These are phyloP conservation scores for Naumovozyma castellii DNA, from an alignment of 805 yeast genomes.

Conservation along the genomic window DNA sequence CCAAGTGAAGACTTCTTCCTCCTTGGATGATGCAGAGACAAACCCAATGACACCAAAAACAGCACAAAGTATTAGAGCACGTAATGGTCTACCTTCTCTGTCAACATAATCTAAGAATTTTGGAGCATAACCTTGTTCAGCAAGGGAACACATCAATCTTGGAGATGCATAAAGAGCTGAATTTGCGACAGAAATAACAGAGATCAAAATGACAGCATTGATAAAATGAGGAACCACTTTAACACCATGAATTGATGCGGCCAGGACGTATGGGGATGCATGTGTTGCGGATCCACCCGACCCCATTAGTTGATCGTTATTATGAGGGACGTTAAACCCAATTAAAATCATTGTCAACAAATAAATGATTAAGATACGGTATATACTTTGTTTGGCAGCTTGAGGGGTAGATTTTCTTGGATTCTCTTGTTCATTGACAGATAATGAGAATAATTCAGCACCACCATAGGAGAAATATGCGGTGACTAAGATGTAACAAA, in stretches of 20 bases:
- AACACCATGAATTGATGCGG: constrained; percentile 52
- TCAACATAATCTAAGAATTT: constrained; percentile 42
- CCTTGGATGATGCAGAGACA: constrained; percentile 45
- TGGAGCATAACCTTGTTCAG: constrained; percentile 70
- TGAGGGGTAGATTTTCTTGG: constrained; percentile 51
- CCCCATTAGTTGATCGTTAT: constrained; percentile 41
- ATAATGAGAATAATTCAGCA: constrained; percentile 55
- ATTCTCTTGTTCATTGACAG: constrained; percentile 58
- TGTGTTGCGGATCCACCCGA: constrained; percentile 41
- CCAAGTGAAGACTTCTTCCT: constrained; percentile 51
- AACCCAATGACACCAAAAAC: constrained; percentile 52
- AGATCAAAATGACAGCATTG: constrained; percentile 63
- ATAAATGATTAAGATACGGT: constrained; percentile 54
- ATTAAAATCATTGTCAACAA: constrained; percentile 43
- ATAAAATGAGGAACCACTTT: constrained; percentile 60
- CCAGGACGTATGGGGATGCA: constrained; percentile 72
- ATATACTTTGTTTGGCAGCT: constrained; percentile 57
- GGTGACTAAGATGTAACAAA: constrained; percentile 54
- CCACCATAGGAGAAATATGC: constrained; percentile 61
- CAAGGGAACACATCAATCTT: constrained; percentile 58
- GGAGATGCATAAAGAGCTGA: constrained; percentile 66
- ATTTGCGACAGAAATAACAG: constrained; percentile 70
- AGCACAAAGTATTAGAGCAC: constrained; percentile 42
- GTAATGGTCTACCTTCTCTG: constrained; percentile 50
- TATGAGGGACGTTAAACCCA: constrained; percentile 53